These are phyloP conservation scores for Vitis hybrid DNA, from an alignment of 177 flowering plant species.

Conservation along the genomic window DNA sequence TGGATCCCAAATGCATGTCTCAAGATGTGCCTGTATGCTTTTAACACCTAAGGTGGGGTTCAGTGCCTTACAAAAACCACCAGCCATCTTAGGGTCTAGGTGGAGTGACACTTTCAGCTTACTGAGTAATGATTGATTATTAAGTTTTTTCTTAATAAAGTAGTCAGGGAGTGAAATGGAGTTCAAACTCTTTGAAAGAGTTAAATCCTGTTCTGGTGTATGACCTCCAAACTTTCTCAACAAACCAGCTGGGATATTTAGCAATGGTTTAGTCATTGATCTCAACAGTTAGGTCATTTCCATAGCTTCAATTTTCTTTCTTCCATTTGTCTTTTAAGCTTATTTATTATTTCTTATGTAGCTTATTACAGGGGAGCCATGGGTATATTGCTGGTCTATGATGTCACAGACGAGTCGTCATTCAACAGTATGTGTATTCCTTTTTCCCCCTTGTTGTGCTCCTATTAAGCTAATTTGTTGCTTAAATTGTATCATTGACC, in stretches of 20 bases:
- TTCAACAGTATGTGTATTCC: not conserved
- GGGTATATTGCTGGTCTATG: slow-evolving; percentile 65
- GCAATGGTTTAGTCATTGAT: not conserved
- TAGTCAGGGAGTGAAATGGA: too few relatives aligned
- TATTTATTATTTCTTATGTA: slow-evolving; percentile 14
- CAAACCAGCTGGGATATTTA: too few relatives aligned
- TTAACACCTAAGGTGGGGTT: not conserved
- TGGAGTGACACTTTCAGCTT: not conserved
- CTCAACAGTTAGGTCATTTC: not conserved
- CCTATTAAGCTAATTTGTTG: too few relatives aligned
- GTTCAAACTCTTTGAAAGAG: too few relatives aligned
- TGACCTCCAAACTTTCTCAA: too few relatives aligned
- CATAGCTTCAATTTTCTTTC: too few relatives aligned
- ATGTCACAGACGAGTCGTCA: slow-evolving; percentile 56
- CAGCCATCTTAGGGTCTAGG: not conserved
- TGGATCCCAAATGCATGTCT: not conserved
- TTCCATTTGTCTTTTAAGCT: not conserved
- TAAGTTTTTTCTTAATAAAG: too few relatives aligned
- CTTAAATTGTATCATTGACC: too few relatives aligned
- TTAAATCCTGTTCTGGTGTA: too few relatives aligned
- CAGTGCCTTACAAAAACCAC: too few relatives aligned
- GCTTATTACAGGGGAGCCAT: slow-evolving; percentile 71
- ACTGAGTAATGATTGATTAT: too few relatives aligned
- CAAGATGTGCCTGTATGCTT: not conserved
- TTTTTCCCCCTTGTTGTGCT: too few relatives aligned